Base-by-base conservation (phyloP, 805 yeast species). In the Kodamaea lidongshanica region DNA sequence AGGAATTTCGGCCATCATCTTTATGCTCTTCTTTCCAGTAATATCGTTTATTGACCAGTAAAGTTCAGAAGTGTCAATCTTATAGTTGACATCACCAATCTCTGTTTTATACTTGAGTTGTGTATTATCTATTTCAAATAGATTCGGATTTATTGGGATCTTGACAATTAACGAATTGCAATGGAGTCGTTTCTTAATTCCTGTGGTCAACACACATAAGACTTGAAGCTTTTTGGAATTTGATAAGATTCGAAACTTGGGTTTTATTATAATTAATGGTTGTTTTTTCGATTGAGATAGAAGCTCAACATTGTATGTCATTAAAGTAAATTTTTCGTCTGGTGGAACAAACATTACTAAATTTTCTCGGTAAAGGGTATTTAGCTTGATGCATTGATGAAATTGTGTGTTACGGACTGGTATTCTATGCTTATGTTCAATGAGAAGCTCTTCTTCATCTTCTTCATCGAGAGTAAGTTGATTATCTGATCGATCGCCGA, bases 311-410 rank as follows among this genome's bases (percentile, higher is more conserved):
- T 69, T 48, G 37, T 62, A 60, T 3, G 60, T 50, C 47, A 65
- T 52, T 2, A 63, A 44, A 3, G 47, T 44, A 30, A 65, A 65
- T 33, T 58, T 51, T 34, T 63, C 69, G 28, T 86, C 96, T 0
- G 96, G 96, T 10, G 96, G 96, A 11, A 81, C 74, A 51, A 87
- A 88, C 16, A 78, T 73, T 18, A 88, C 74, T 34, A 75, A 70
- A 42, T 86, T 79, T 5, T 70, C 67, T 11, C 59, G 52, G 52
- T 88, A 94, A 39, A 82, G 70, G 30, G 77, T 67, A 3, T 79
- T 72, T 21, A 85, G 57, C 29, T 81, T 67, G n/a, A 86, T 94
- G 58, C 95, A 86, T 57, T 86, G 61, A 44, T 65, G 54, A 61
- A 59, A 44, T 65, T 60, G 68, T 17, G 60, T 56, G 32, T 61